phyloP scores from a whole-genome alignment of 352 stramenopile species.

The Pythium dissimile region DNA sequence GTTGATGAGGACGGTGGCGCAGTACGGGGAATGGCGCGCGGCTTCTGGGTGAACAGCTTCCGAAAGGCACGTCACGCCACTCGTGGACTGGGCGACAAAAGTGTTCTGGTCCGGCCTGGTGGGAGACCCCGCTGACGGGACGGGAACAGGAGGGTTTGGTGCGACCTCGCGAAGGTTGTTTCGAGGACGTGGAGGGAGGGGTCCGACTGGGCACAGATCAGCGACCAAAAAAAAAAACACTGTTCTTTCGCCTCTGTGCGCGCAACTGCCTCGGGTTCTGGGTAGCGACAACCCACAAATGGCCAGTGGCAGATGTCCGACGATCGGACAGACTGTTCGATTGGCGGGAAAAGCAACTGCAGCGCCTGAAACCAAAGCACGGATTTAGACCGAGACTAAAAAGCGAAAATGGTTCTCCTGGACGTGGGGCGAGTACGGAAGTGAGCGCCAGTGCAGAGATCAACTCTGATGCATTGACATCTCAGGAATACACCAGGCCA shows the following conservation, averaged over 20 bases:
- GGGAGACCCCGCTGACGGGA: no score
- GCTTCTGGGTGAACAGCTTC: no score
- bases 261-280: constrained; percentile 7
- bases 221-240: not conserved
- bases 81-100: no score
- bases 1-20: no score
- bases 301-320: not conserved
- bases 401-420: not conserved
- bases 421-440: not conserved
- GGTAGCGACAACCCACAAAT: not conserved
- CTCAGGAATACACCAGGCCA: not conserved
- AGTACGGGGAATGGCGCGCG: no score
- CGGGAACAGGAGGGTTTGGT: no score
- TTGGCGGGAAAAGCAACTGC: not conserved
- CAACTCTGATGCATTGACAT: constrained; percentile 10
- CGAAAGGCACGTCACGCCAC: no score
- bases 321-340: not conserved
- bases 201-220: not conserved
- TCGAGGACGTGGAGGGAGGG: not conserved
- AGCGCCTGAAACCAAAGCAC: not conserved
- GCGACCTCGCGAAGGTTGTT: no score
- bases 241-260: no score
- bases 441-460: not conserved
- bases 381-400: not conserved
- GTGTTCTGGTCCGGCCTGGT: no score